These are phyloP conservation scores for Backusella parvicylindrica DNA, from an alignment of 192 early-diverging fungal species.

Conservation along the genomic window DNA sequence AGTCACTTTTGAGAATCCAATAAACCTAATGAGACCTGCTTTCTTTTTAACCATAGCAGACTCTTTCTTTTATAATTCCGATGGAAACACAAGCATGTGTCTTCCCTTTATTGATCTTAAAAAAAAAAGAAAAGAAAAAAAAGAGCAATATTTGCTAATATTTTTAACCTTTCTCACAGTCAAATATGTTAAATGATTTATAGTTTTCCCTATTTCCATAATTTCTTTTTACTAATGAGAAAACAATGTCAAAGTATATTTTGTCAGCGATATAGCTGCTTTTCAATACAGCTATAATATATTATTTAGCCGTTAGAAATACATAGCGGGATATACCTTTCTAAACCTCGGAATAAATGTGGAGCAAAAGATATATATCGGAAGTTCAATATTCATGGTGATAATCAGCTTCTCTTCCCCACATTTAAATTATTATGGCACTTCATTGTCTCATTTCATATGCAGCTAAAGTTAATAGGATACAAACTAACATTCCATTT, in stretches of 20 bases:
- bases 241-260: background rate
- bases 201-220: background rate
- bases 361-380: background rate
- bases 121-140: background rate
- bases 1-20: background rate
- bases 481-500: background rate
- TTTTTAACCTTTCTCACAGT: background rate
- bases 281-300: background rate
- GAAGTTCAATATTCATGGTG: background rate
- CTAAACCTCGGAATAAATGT: background rate
- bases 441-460: background rate
- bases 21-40: background rate
- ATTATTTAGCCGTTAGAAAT: background rate
- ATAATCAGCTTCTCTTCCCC: background rate
- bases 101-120: background rate
- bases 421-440: background rate
- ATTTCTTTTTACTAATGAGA: background rate
- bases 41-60: background rate
- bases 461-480: background rate
- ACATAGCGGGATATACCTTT: background rate
- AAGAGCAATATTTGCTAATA: background rate
- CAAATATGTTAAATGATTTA: background rate
- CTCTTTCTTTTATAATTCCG: background rate
- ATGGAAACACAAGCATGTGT: constrained; percentile 2
- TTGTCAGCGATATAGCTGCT: background rate